phyloP scores from a whole-genome alignment of 495 filamentous ascomycete species.

The Coniosporium apollinis region DNA sequence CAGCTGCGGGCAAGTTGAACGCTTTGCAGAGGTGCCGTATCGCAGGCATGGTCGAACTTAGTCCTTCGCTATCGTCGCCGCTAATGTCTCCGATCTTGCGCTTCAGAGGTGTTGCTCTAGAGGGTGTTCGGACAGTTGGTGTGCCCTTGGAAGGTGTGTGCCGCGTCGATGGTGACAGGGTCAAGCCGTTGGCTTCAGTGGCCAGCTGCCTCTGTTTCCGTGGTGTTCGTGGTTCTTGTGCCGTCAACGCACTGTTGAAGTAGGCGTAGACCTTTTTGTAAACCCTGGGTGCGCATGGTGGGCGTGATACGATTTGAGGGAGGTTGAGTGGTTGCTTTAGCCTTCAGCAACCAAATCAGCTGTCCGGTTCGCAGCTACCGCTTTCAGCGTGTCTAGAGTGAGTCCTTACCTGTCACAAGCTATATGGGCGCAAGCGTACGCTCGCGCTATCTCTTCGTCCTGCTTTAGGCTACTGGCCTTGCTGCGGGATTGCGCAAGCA shows the following conservation, averaged over 20 bases:
- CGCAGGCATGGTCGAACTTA: constrained; percentile 43
- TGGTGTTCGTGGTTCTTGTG: constrained; percentile 12
- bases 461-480: constrained; percentile 63
- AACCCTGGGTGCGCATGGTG: constrained; percentile 64
- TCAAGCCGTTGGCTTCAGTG: neutral
- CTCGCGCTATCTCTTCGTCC: constrained; percentile 75
- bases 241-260: constrained; percentile 53
- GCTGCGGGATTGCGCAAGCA: constrained; percentile 74
- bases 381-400: neutral
- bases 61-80: constrained; percentile 6
- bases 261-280: constrained; percentile 76
- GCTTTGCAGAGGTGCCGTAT: constrained; percentile 49
- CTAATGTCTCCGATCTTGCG: constrained; percentile 15
- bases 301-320: constrained; percentile 59
- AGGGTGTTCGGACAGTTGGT: too few relatives aligned
- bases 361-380: neutral
- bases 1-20: constrained; percentile 37
- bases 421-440: constrained; percentile 80
- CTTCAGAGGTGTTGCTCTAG: neutral
- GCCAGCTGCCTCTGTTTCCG: constrained; percentile 9
- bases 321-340: constrained; percentile 72
- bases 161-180: too few relatives aligned
- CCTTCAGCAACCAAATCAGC: constrained; percentile 24
- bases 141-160: neutral
- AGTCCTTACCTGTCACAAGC: constrained; percentile 60